Evolutionary conservation across 2,329 filamentous ascomycete genomes (phyloP).

Genomic region (Penicillium hordei): DNA sequence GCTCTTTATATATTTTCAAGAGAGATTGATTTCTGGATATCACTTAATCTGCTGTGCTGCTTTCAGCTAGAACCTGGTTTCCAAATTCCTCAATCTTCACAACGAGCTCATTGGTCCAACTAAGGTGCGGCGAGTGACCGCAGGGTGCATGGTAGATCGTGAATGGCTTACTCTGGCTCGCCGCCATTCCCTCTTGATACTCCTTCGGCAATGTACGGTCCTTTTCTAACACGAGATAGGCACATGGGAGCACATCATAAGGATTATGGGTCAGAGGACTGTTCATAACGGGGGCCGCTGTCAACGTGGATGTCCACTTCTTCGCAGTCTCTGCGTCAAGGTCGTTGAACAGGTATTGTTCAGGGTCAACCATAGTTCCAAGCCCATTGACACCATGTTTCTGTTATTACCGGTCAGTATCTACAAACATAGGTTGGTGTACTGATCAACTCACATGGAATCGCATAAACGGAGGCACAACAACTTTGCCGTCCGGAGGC

Average conservation of each 20-base stretch:
- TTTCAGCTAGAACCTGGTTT: not conserved
- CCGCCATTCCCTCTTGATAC: conserved; percentile 36
- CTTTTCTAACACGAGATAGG: conserved; percentile 33
- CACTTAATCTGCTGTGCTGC: not conserved
- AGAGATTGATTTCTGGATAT: not conserved
- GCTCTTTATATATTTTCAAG: not conserved
- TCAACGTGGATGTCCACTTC: conserved; percentile 27
- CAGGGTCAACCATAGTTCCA: conserved; percentile 24
- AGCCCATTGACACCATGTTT: conserved; percentile 23
- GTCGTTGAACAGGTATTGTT: conserved; percentile 32
- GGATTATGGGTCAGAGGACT: conserved; percentile 34
- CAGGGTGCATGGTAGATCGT: conserved; percentile 26
- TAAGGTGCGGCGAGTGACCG: conserved; percentile 37
- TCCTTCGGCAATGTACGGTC: conserved; percentile 32
- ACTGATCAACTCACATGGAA: conserved; percentile 28
- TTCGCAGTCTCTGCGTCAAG: conserved; percentile 23
- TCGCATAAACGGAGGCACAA: conserved; percentile 26
- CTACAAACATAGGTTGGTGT: rapidly evolving
- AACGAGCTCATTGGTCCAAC: conserved; percentile 31
- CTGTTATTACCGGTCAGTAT: not conserved
- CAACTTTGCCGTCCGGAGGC: conserved; percentile 24
- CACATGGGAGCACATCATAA: conserved; percentile 34
- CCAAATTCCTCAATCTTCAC: conserved; percentile 26
- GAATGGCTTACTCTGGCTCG: conserved; percentile 25
- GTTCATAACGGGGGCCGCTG: conserved; percentile 28